These are phyloP conservation scores for Solanum bulbocastanum DNA, from an alignment of 257 asterid genomes.

Conservation along the genomic window DNA sequence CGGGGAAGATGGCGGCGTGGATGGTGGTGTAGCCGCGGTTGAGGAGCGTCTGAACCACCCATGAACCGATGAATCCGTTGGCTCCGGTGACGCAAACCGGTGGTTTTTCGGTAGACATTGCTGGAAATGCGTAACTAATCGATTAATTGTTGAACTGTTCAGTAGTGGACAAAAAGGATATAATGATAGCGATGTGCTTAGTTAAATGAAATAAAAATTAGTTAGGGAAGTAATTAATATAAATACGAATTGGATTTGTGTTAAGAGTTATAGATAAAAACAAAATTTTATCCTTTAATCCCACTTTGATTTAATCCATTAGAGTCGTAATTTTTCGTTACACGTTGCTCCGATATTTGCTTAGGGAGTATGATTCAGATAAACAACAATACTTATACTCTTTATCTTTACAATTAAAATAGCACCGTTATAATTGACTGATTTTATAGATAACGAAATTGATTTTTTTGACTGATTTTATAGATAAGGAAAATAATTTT, in stretches of 20 bases:
- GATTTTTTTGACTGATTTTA: no score
- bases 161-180: neutral
- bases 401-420: neutral
- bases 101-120: constrained; percentile 9
- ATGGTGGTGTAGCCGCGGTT: constrained; percentile 69
- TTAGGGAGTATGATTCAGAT: neutral
- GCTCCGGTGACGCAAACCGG: constrained; percentile 93
- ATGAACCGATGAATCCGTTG: constrained; percentile 89
- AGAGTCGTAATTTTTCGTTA: neutral
- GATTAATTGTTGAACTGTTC: neutral
- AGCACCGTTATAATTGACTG: neutral
- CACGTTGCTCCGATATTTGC: neutral
- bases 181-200: neutral
- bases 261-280: neutral
- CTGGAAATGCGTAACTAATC: neutral
- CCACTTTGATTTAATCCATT: neutral
- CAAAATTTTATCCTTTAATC: neutral
- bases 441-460: no score
- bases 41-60: constrained; percentile 60
- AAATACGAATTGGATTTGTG: neutral
- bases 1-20: constrained; percentile 73
- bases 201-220: neutral
- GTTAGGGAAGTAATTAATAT: neutral
- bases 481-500: no score
- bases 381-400: neutral